Conservation (phyloP, 768 basidiomycete genomes). For the Floccularia luteovirens region DNA sequence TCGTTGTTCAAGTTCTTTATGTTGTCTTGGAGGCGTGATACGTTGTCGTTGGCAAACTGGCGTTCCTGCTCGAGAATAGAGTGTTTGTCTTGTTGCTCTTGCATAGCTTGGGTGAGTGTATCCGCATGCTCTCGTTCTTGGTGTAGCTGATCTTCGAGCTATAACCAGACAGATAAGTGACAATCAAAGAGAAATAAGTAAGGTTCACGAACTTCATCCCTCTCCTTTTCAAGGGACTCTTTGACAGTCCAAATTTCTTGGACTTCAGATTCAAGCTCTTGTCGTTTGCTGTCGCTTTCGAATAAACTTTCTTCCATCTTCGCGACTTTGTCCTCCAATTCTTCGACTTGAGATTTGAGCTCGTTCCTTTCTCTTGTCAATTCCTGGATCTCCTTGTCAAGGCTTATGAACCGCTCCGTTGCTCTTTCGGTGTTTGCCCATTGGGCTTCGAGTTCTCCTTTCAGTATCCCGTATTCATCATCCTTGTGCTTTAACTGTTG, state of each 20-base stretch:
- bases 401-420: conserved; percentile 34
- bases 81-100: conserved; percentile 48
- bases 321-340: conserved; percentile 31
- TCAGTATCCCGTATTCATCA: conserved; percentile 40
- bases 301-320: conserved; percentile 49
- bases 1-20: conserved; percentile 52
- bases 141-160: conserved; percentile 52
- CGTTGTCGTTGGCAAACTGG: conserved; percentile 44
- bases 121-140: conserved; percentile 45
- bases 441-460: conserved; percentile 62
- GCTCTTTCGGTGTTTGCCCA: conserved; percentile 58
- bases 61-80: conserved; percentile 46
- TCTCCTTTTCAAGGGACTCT: conserved; percentile 50
- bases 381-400: conserved; percentile 26
- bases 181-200: not conserved
- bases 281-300: conserved; percentile 45
- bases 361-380: conserved; percentile 32
- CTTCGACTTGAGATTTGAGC: conserved; percentile 29
- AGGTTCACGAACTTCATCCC: conserved; percentile 34
- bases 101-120: conserved; percentile 34
- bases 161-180: conserved; percentile 2
- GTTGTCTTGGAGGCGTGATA: conserved; percentile 49
- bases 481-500: conserved; percentile 31
- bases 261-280: conserved; percentile 47
- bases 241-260: conserved; percentile 44